These are phyloP conservation scores for Biscutella laevigata DNA, from an alignment of 441 rosid genomes.

Conservation along the genomic window DNA sequence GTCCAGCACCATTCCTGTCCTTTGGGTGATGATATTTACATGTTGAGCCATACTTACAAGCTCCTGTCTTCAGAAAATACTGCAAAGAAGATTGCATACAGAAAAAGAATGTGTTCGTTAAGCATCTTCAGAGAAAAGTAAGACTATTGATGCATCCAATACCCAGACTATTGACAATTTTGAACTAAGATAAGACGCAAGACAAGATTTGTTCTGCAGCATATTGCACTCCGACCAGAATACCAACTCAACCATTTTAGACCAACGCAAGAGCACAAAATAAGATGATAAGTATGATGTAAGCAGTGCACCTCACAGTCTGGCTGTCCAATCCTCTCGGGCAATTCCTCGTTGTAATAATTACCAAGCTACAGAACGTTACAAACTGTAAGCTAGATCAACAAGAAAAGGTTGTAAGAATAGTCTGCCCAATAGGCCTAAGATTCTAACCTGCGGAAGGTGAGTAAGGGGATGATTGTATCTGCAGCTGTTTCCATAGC, in stretches of 20 bases:
- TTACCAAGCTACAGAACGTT: conserved; percentile 29
- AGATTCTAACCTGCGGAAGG: conserved; percentile 43
- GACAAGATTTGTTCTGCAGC: no score
- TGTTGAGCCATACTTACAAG: conserved; percentile 70
- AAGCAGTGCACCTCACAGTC: conserved; percentile 58
- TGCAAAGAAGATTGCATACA: conserved; percentile 25
- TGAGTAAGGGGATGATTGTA: conserved; percentile 70
- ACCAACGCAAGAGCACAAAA: no score
- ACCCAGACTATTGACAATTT: no score
- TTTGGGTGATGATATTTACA: conserved; percentile 86
- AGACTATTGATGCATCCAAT: no score
- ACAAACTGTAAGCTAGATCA: conserved; percentile 8
- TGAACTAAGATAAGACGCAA: no score
- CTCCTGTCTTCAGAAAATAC: conserved; percentile 76
- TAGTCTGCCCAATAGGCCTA: no score
- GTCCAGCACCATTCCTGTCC: conserved; percentile 80
- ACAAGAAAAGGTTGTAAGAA: no score
- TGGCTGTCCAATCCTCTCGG: conserved; percentile 60
- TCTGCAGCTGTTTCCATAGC: conserved; percentile 70
- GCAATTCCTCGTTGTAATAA: conserved; percentile 54
- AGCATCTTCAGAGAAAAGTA: not conserved
- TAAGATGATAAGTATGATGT: not conserved
- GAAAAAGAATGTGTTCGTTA: not conserved
- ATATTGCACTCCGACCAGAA: no score
- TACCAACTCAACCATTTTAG: no score